Conservation (phyloP, 2,329 filamentous ascomycete genomes). For the Aspergillus pseudotamarii region DNA sequence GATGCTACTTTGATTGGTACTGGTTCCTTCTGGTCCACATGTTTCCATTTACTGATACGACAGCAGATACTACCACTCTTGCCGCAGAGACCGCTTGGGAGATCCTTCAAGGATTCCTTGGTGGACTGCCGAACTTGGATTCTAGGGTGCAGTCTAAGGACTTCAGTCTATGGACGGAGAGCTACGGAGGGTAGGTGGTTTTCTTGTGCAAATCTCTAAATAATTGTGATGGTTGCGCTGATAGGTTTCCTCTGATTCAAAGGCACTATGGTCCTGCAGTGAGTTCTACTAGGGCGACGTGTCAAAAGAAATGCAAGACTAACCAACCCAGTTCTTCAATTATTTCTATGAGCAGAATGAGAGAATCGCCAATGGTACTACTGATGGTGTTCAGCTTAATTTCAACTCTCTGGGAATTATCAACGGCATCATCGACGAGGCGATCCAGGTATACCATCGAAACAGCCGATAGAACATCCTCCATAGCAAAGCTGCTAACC, state of each 20-base stretch:
- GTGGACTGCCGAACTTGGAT: slow-evolving; percentile 52
- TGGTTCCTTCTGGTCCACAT: not conserved
- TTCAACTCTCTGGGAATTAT: slow-evolving; percentile 59
- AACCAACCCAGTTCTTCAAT: slow-evolving; percentile 51
- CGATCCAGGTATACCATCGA: slow-evolving; percentile 44
- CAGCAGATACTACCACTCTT: slow-evolving; percentile 56
- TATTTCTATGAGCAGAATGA: slow-evolving; percentile 62
- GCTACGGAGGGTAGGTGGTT: slow-evolving; percentile 48
- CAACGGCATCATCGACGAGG: slow-evolving; percentile 60
- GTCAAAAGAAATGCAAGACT: slow-evolving; percentile 6
- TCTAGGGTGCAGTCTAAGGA: slow-evolving; percentile 53
- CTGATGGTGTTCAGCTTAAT: slow-evolving; percentile 53
- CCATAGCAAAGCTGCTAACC: not conserved
- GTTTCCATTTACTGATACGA: not conserved
- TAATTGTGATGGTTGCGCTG: not conserved
- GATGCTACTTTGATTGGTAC: slow-evolving; percentile 51
- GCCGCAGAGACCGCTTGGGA: slow-evolving; percentile 60
- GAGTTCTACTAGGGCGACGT: slow-evolving; percentile 9
- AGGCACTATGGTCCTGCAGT: slow-evolving; percentile 56
- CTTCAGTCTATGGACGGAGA: slow-evolving; percentile 64
- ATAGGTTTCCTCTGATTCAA: slow-evolving; percentile 17
- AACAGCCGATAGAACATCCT: not conserved
- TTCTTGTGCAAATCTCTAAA: not conserved
- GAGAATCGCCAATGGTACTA: slow-evolving; percentile 54
- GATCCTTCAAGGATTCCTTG: slow-evolving; percentile 58